Evolutionary conservation across 1,284 basidiomycete species (phyloP).

Genomic region (Abortiporus biennis): DNA sequence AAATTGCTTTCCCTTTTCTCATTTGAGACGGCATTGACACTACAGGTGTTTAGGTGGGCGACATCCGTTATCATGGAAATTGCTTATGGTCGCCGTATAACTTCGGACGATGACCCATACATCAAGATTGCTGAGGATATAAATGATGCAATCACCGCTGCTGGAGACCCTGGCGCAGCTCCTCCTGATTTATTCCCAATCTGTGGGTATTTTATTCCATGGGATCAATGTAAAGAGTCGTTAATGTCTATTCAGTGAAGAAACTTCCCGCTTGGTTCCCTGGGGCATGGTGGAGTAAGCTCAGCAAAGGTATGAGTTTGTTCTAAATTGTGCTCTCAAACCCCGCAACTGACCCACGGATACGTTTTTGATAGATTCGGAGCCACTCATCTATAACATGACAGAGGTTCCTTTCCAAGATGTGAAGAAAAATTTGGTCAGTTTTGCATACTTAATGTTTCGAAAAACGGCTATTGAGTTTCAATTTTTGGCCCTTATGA

Average conservation of each 20-base stretch:
- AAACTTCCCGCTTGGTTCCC: constrained; percentile 21
- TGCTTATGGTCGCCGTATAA: constrained; percentile 19
- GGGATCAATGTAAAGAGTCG: background rate
- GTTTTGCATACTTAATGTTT: background rate
- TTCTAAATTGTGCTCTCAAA: background rate
- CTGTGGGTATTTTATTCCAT: constrained; percentile 10
- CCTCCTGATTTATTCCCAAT: constrained; percentile 18
- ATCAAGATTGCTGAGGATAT: constrained; percentile 16
- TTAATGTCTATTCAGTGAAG: constrained; percentile 9
- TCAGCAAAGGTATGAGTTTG: constrained; percentile 8
- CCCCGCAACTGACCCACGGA: background rate
- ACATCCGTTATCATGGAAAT: constrained; percentile 19
- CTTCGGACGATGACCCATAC: constrained; percentile 16
- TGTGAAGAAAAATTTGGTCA: constrained; percentile 16
- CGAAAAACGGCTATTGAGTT: background rate
- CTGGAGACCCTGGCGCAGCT: constrained; percentile 13
- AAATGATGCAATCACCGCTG: constrained; percentile 12
- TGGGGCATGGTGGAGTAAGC: constrained; percentile 19
- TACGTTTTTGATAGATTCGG: constrained; percentile 9
- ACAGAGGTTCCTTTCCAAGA: constrained; percentile 15
- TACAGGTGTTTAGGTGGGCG: constrained; percentile 22
- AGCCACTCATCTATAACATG: constrained; percentile 3
- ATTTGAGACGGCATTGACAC: background rate
- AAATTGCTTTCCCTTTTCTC: background rate
- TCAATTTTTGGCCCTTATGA: background rate